Evolutionary conservation across 129 eudicot species (phyloP), one percentile per base, ranked within the genome.

Genomic region (Pittosporum tobira): DNA sequence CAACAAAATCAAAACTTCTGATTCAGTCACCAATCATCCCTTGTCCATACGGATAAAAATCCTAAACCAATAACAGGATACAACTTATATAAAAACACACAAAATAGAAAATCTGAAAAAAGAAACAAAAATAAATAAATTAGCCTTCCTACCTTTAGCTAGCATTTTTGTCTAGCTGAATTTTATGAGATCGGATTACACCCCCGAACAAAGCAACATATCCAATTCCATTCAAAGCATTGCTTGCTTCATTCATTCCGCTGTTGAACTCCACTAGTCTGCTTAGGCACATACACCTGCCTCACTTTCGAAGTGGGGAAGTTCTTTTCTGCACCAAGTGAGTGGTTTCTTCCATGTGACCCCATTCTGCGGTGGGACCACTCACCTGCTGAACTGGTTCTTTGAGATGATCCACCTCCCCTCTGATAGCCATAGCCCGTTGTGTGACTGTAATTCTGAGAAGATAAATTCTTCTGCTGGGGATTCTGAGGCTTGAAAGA

Each of bases 251-350:
- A 0, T 28, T 81, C 79, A 73, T 38, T 72, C 76, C 0, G 34
- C 49, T 15, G 77, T 51, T 18, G 81, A 68, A 52, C 79, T 60
- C 63, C 94, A 14, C 74, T 71, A 27, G 76, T 74, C 76, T 91
- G 99, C 70, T 91, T 91, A 0, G 94, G 94, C 26, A 91, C 99
- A 66, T 91, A 91, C 25, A 91, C 77, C 65, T 91, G 99, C 69
- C 84, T 91, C 65, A 91, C 71, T 73, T 79, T 93, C 27, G 85
- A 30, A 40, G 71, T 50, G 2, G 87, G 77, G 16, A 70, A 78
- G 46, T 55, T 49, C 65, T 78, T 84, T 1, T 82, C 95, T 10
- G 76, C 46, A 51, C 83, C 84, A 65, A 64, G 16, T 31, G 93
- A 68, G 25, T 78, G 86, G 76, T 73, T 81, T 71, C 88, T 71